Evolutionary conservation across 1,284 basidiomycete genomes (phyloP), one percentile per base, ranked within the genome.

Genomic region (Cutaneotrichosporon cutaneum): DNA sequence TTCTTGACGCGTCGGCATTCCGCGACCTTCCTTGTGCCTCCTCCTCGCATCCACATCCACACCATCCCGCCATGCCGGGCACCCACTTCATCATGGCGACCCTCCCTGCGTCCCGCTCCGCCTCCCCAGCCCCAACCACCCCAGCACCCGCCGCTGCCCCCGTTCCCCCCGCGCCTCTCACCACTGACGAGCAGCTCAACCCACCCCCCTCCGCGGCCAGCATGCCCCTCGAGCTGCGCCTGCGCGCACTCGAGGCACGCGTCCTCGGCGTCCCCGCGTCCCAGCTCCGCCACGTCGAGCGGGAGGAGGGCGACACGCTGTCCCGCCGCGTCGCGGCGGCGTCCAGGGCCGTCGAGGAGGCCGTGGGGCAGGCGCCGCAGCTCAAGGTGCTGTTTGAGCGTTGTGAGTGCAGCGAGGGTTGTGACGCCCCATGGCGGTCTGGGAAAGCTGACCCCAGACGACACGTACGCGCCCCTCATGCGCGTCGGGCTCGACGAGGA

Each of bases 221-320:
- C 3, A 54, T 77, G n/a, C 70, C 75, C 11, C 62, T 76, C 32
- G 71, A 70, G 47, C 59, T 76, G 13, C 67, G 76, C 18, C 66
- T 77, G n/a, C 67, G 70, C 6, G 67, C 71, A 1, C 67, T 78
- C 36, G 76, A 78, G 63, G 71, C 72, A 2, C 70, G 70, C 39
- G 57, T 76, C 24, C 60, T 64, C 56, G 73, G 75, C 33, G 66
- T 68, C 0, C 66, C 70, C 0, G 7, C 54, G 4, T 63, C 65
- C 7, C 52, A 56, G 24, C 45, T 64, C 10, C 36, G 44, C 9
- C 8, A 39, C 2, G 26, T 9, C 27, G 22, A 32, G 21, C n/a
- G 9, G 13, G 47, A 14, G 14, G 53, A 57, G 35, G 39, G 33
- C 2, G 57, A 53, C 27, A 47, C 64, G n/a, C 61, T 67, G 16